Conservation (phyloP, 2,329 filamentous ascomycete genomes). For the Penicillium sp. region DNA sequence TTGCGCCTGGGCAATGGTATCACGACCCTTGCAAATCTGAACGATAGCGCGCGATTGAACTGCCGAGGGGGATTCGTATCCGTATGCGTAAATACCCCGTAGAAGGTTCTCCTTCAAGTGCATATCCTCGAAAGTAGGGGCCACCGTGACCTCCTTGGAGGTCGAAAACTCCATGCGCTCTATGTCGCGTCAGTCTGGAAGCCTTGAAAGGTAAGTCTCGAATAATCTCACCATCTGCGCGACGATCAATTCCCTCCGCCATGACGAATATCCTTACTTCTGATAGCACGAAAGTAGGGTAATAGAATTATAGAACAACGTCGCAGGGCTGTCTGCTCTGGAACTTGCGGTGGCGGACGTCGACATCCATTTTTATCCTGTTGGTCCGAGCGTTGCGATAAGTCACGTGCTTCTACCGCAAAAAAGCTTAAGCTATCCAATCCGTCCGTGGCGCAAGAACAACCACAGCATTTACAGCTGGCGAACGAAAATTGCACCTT, state of each 20-base stretch:
- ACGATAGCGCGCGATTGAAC: constrained; percentile 98
- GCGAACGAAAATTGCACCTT: neutral
- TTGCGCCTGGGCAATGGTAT: constrained; percentile 97
- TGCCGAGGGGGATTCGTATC: constrained; percentile 95
- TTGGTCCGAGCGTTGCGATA: constrained; percentile 17
- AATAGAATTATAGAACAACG: neutral
- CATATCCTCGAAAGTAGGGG: constrained; percentile 93
- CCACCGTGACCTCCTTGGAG: constrained; percentile 91
- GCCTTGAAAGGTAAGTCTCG: neutral
- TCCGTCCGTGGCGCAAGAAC: neutral
- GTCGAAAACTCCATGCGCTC: constrained; percentile 98
- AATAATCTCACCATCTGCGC: constrained; percentile 61
- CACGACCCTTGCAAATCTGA: constrained; percentile 97
- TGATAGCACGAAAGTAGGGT: neutral
- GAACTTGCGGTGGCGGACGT: constrained; percentile 8
- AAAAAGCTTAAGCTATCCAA: constrained; percentile 21
- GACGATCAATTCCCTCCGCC: constrained; percentile 90
- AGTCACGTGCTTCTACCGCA: constrained; percentile 23
- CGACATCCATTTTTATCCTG: constrained; percentile 22
- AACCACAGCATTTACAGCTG: neutral
- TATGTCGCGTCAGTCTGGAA: constrained; percentile 20
- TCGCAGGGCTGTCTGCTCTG: neutral
- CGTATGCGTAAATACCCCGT: constrained; percentile 96
- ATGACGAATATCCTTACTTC: constrained; percentile 52
- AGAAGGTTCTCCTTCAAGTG: constrained; percentile 95